phyloP scores from a whole-genome alignment of 352 stramenopile genomes.

The Globisporangium lucens region DNA sequence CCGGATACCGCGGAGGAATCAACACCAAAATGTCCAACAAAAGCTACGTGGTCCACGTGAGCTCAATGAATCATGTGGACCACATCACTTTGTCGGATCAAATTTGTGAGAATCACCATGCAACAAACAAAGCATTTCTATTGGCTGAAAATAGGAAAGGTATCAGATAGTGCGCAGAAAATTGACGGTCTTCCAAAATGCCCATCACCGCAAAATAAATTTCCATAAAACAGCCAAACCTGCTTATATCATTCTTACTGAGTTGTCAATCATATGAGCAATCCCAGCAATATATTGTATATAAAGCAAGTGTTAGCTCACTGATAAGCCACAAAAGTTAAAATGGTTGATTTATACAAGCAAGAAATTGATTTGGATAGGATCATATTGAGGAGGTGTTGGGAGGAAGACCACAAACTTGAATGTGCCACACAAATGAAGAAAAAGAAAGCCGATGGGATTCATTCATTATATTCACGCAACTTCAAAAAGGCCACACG shows the following conservation, averaged over 20 bases:
- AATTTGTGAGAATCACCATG: background rate
- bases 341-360: background rate
- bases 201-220: background rate
- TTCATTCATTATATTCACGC: background rate
- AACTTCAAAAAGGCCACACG: background rate
- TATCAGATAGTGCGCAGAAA: background rate
- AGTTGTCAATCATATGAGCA: background rate
- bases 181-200: background rate
- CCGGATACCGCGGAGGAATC: no score
- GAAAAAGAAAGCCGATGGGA: background rate
- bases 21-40: no score
- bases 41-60: no score
- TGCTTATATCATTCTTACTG: background rate
- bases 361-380: background rate
- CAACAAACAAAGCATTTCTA: background rate
- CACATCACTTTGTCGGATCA: background rate
- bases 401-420: background rate
- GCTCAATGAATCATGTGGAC: no score
- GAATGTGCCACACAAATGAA: background rate
- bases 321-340: no score
- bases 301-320: background rate
- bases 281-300: background rate
- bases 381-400: background rate
- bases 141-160: background rate
- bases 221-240: background rate